Evolutionary conservation across 179 eudicot genomes (phyloP).

Genomic region (Sideroxylon spinosum): DNA sequence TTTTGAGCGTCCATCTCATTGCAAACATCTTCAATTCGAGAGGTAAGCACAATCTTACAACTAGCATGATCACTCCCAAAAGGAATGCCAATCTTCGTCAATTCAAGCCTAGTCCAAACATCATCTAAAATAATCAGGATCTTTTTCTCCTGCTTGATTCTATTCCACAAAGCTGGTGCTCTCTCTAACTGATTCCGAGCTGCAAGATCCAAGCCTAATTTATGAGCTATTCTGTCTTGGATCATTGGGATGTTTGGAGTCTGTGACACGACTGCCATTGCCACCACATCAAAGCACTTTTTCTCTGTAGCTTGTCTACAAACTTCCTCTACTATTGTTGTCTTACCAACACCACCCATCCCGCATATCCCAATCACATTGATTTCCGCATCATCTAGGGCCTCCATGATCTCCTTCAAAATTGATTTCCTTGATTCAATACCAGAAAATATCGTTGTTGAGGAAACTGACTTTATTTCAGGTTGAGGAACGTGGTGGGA

Average conservation of each 20-base stretch:
- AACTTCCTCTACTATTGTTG: conserved; percentile 15
- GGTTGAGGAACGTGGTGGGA: conserved; percentile 25
- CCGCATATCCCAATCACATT: conserved; percentile 23
- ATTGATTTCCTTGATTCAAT: conserved; percentile 30
- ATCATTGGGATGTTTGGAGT: conserved; percentile 26
- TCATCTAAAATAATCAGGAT: neutral
- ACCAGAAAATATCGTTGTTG: conserved; percentile 24
- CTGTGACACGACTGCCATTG: conserved; percentile 36
- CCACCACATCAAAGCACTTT: conserved; percentile 17
- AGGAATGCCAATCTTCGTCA: neutral
- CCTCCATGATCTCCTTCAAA: conserved; percentile 17
- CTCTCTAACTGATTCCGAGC: conserved; percentile 27
- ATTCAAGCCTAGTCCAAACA: neutral
- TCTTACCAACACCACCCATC: conserved; percentile 29
- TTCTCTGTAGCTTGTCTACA: neutral
- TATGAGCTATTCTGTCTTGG: conserved; percentile 33
- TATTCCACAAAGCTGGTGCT: neutral
- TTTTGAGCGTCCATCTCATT: conserved; percentile 30
- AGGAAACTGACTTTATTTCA: conserved; percentile 25
- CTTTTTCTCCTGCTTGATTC: neutral
- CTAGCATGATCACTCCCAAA: neutral
- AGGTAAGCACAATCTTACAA: neutral
- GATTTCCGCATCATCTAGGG: neutral
- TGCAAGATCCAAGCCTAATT: conserved; percentile 24
- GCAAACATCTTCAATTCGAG: conserved; percentile 30